Conservation (phyloP, 1,284 basidiomycete genomes). For the Cutaneotrichosporon spelunceum region DNA sequence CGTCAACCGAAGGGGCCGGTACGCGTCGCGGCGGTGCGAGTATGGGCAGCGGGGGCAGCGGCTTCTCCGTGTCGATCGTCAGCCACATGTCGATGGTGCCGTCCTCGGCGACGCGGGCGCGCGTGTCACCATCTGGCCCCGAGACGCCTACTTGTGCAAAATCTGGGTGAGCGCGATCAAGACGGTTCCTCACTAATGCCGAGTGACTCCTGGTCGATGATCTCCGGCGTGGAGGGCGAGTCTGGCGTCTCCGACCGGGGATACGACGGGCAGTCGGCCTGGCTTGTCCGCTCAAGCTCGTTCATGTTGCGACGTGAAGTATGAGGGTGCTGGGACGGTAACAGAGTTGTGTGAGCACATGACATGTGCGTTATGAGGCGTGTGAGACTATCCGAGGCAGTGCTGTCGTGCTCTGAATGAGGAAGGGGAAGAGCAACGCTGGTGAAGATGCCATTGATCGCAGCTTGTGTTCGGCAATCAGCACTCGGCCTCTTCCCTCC, state of each 20-base stretch:
- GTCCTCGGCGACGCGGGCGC: neutral
- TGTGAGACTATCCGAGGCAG: too few relatives aligned
- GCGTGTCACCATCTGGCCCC: neutral
- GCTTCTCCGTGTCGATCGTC: neutral
- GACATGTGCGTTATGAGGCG: too few relatives aligned
- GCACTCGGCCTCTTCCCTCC: too few relatives aligned
- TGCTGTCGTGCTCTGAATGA: too few relatives aligned
- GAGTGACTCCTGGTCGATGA: neutral
- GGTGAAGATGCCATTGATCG: too few relatives aligned
- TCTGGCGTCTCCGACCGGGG: neutral
- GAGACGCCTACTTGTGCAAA: neutral
- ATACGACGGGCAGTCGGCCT: neutral
- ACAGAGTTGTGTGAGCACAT: too few relatives aligned
- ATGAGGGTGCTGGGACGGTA: neutral
- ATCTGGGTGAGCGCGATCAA: neutral
- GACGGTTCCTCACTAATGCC: neutral
- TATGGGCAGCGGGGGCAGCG: neutral
- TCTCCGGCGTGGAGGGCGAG: neutral
- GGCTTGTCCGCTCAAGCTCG: neutral
- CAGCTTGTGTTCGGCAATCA: too few relatives aligned
- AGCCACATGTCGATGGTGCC: conserved; percentile 5
- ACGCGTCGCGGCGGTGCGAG: neutral
- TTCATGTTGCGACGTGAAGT: conserved; percentile 1
- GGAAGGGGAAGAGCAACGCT: too few relatives aligned
- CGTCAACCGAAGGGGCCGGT: neutral